Conservation (phyloP, 2,329 filamentous ascomycete genomes). For the Aspergillus sergii region DNA sequence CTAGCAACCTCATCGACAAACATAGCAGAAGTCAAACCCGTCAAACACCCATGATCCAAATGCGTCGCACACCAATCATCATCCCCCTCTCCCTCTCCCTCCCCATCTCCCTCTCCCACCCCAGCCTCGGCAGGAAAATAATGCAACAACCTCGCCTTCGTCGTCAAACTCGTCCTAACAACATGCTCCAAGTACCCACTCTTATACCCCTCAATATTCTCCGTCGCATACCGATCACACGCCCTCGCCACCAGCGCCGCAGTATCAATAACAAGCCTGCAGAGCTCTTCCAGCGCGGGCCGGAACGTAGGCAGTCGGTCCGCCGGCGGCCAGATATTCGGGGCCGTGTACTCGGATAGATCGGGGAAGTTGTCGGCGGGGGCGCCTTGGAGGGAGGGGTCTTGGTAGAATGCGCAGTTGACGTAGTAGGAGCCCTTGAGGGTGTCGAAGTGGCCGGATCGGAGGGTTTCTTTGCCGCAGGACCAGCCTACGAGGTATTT, state of each 20-base stretch:
- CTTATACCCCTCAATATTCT: conserved; percentile 76
- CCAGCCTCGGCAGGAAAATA: conserved; percentile 68
- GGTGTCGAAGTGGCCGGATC: conserved; percentile 63
- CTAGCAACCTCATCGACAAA: conserved; percentile 76
- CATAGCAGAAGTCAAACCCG: conserved; percentile 92
- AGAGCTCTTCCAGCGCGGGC: conserved; percentile 72
- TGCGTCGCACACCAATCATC: conserved; percentile 88
- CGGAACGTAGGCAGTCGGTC: conserved; percentile 74
- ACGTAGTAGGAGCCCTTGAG: conserved; percentile 67
- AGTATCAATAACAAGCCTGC: conserved; percentile 82
- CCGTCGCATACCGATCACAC: conserved; percentile 81
- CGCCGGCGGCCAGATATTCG: conserved; percentile 83
- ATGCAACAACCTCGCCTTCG: conserved; percentile 88
- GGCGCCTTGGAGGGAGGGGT: conserved; percentile 39
- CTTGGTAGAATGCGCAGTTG: conserved; percentile 60
- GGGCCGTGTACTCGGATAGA: conserved; percentile 85
- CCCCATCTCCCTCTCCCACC: not conserved
- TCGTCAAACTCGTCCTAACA: conserved; percentile 81
- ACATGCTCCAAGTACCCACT: conserved; percentile 81
- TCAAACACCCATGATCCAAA: conserved; percentile 89
- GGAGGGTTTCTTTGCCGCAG: conserved; percentile 65
- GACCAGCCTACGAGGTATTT: conserved; percentile 68
- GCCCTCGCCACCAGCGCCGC: conserved; percentile 86
- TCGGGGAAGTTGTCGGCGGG: conserved; percentile 45
- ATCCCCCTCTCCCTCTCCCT: conserved; percentile 45